A percentile compares a stretch with the other conserved stretches of the same genome.
Evolutionary conservation across 2,329 filamentous ascomycete genomes (phyloP).

Genomic region (Zarea fungicola): DNA sequence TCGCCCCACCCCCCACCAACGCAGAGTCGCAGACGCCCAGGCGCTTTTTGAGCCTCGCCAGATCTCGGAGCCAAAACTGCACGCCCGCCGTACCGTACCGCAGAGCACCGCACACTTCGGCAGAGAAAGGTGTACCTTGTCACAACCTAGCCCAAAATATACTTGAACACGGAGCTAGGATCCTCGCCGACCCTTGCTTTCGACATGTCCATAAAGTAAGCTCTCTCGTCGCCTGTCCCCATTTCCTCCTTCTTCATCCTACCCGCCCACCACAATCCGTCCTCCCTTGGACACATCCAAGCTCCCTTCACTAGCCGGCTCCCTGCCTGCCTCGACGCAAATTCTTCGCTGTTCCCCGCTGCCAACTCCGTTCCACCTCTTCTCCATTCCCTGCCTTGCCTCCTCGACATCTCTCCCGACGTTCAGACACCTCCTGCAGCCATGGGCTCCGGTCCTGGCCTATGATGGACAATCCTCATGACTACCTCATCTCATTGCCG

Average conservation of each 20-base stretch:
- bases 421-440: slow-evolving; percentile 19
- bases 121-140: slow-evolving; percentile 8
- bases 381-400: slow-evolving; percentile 3
- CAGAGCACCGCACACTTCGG: slow-evolving; percentile 2
- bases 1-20: slow-evolving; percentile 10
- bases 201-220: slow-evolving; percentile 53
- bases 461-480: slow-evolving; percentile 38
- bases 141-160: slow-evolving; percentile 13
- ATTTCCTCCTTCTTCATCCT: slow-evolving; percentile 14
- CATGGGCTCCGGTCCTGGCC: slow-evolving; percentile 26
- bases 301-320: slow-evolving; percentile 21
- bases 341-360: not conserved
- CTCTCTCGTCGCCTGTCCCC: slow-evolving; percentile 15
- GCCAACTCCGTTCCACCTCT: slow-evolving; percentile 8
- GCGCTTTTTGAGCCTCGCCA: slow-evolving; percentile 8
- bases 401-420: slow-evolving; percentile 16
- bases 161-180: slow-evolving; percentile 25
- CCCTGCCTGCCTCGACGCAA: slow-evolving; percentile 8
- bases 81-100: not conserved
- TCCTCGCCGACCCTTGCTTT: slow-evolving; percentile 26
- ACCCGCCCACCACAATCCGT: slow-evolving; percentile 7
- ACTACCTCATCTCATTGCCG: slow-evolving; percentile 34
- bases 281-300: slow-evolving; percentile 11
- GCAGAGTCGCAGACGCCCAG: slow-evolving; percentile 11
- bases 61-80: slow-evolving; percentile 8